Evolutionary conservation across 1,284 basidiomycete genomes (phyloP), one percentile per base, ranked within the genome.

Genomic region (Rhodotorula sp.): DNA sequence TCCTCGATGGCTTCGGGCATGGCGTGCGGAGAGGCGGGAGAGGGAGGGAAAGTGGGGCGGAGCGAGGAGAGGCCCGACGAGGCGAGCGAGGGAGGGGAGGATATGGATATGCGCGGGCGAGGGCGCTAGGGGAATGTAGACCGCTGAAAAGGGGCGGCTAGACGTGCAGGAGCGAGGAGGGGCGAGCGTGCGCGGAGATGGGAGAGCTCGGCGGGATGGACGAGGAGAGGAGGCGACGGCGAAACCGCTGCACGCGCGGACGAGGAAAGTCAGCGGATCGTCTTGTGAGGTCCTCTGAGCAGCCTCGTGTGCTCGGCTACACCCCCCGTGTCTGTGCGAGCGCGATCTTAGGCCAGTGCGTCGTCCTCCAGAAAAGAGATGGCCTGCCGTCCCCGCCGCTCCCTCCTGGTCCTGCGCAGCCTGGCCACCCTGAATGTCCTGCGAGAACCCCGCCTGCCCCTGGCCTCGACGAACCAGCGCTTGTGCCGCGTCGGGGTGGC

Each of bases 1-100:
- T 76, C 75, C 22, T 74, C 69, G 29, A 70, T 70, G 21, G 48
- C 41, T 5, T 66, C 70, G 27, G 64, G 48, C 54, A 56, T 61
- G 34, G 64, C 37, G 37, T 12, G 59, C 15, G 19, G 44, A 13
- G 44, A 19, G 15, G 27, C 13, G 58, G 9, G 22, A 41, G 22
- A 51, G 39, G n/a, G 56, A 2, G 37, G 48, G 4, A 37, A 41
- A 21, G 19, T n/a, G 55, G 41, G 44, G 29, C 27, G 22, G 51
- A 60, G 50, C 29, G 36, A 22, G 25, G 25, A 32, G n/a, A 7
- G 62, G 41, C 2, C 41, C 29, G 63, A n/a, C n/a, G 32, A 36
- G 34, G 37, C 8, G 44, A 34, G 34, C 41, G n/a, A 36, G 53
- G 22, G 9, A 15, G 9, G 53, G 29, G 41, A 29, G 22, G 51